Evolutionary conservation across 2,329 filamentous ascomycete genomes (phyloP), one percentile per base, ranked within the genome.

Genomic region (Remersonia thermophila): DNA sequence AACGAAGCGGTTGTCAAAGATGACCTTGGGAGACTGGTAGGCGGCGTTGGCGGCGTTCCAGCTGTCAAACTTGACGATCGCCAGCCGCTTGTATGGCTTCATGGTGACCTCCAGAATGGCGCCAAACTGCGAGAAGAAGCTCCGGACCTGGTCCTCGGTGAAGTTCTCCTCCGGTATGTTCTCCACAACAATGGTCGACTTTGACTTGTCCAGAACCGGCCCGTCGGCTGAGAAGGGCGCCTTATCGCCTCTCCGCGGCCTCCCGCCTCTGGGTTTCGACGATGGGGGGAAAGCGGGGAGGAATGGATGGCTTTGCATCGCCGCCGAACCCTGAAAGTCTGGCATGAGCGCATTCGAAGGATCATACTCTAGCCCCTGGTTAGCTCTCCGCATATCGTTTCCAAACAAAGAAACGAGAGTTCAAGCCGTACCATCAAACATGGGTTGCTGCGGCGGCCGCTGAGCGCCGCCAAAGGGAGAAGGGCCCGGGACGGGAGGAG

Each of bases 1-100:
- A 33, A 91, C 83, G 48, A 91, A 91, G 9, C 83, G 69, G 47
- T 89, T 91, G 49, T 87, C 80, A 51, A 89, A 91, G 30, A 91
- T 78, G 32, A 77, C 78, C 51, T 85, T 85, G 0, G 83, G 83
- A 7, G 80, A 86, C 32, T 70, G 69, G 53, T 83, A 85, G 2
- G 83, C 83, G 12, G 71, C 69, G 40, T 76, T 72, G 11, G 83
- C 83, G 11, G 73, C 60, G 6, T 67, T 66, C 68, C 78, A 81
- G 29, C 66, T 67, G 34, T 75, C 69, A 48, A 69, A 91, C 46
- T 77, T 80, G 44, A 91, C 66, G 20, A 83, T 62, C 1, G 83
- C 83, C 12, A 84, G 56, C 29, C 71, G 68, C 51, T 78, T 78
- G 52, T 78, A 71, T 1, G 68, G 62, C 47, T 81, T 73, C 65